Base-by-base conservation (phyloP, 2,329 filamentous ascomycete genomes). In the Lachnellula arida region DNA sequence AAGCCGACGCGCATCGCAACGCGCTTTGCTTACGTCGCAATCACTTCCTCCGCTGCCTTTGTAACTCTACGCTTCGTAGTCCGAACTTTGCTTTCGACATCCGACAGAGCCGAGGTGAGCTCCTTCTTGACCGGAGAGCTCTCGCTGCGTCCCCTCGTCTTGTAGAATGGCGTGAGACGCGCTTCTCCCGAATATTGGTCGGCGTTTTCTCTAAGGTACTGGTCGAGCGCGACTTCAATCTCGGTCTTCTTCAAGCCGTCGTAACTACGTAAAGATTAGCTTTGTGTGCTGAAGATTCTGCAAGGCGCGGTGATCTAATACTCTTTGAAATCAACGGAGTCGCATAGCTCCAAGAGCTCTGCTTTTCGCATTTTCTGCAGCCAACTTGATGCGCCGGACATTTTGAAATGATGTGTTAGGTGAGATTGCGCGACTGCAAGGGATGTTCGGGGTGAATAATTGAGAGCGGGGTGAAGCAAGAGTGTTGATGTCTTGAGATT, bases 351-450 rank as follows among this genome's bases (percentile, higher is more conserved):
- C 65, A 84, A 73, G 55, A 96, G 81, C 62, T 93, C 89, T 65
- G 79, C 80, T 80, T 96, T 96, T 77, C 88, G 87, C 80, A 94
- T 88, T 72, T 81, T 81, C 73, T 86, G 82, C 70, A 96, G 80
- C 84, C 88, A 96, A 65, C 84, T 82, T 69, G 87, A 84, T 64
- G 74, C 75, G 65, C 75, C 75, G 60, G 84, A 84, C 85, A 89
- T 89, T 66, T 70, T 80, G 66, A 65, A 65, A 57, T 59, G 59
- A 58, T 68, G 66, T 60, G 63, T 62, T 72, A 79, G 76, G 77
- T 77, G 74, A 70, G 69, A 67, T 62, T 67, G 74, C 73, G 80
- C 79, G 79, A 68, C 58, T 59, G 56, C 52, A 53, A 63, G 64
- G 56, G 47, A 48, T 54, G 42, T 60, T 51, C 54, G 56, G 52